Evolutionary conservation across 345 rosid species (phyloP).

Genomic region (Pugionium cornutum): DNA sequence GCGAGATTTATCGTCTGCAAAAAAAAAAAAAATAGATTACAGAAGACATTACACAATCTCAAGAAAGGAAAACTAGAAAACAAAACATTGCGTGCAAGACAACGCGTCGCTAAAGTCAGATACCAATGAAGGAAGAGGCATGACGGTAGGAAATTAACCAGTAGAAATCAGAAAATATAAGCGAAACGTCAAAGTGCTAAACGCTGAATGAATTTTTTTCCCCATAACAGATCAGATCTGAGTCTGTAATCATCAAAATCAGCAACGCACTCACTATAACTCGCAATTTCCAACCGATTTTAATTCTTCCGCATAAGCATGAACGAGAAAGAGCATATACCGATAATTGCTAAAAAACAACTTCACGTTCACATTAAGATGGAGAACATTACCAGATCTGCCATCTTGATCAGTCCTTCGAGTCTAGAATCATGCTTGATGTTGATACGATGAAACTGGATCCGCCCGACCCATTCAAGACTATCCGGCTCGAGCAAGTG

Average conservation of each 20-base stretch:
- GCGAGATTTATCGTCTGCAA: slow-evolving; percentile 88
- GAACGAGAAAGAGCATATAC: background rate
- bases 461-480: slow-evolving; percentile 65
- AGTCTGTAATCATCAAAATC: slow-evolving; percentile 24
- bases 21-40: slow-evolving; percentile 21
- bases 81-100: background rate
- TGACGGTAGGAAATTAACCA: too few species aligned
- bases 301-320: background rate
- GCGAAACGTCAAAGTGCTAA: background rate
- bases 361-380: background rate
- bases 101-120: background rate
- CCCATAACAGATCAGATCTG: slow-evolving; percentile 33
- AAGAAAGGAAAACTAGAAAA: background rate
- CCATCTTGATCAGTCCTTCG: slow-evolving; percentile 92
- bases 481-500: slow-evolving; percentile 79
- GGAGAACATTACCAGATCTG: slow-evolving; percentile 71
- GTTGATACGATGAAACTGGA: slow-evolving; percentile 96
- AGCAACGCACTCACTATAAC: slow-evolving; percentile 4
- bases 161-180: too few species aligned
- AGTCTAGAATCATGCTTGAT: slow-evolving; percentile 96
- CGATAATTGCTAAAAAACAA: background rate
- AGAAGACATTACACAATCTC: slow-evolving; percentile 9
- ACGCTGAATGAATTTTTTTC: background rate
- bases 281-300: background rate
- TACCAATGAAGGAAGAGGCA: background rate